Evolutionary conservation across 2,329 filamentous ascomycete genomes (phyloP).

Genomic region (Neofusicoccum kwambonambiense): DNA sequence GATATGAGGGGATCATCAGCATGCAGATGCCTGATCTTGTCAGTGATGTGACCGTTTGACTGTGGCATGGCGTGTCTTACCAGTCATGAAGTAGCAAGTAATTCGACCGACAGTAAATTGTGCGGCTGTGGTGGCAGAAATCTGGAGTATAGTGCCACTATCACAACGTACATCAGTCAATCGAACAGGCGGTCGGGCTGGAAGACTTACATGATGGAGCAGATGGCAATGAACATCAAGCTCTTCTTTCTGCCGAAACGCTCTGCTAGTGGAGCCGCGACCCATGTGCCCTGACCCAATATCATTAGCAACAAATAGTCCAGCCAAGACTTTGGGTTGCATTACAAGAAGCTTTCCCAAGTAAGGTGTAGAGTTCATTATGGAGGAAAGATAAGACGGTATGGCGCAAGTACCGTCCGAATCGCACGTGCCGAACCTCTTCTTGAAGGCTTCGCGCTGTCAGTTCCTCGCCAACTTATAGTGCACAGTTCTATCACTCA

Average conservation of each 20-base stretch:
- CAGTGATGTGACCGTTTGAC: not conserved
- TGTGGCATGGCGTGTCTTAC: not conserved
- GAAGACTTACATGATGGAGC: conserved; percentile 3
- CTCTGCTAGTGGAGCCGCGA: conserved; percentile 8
- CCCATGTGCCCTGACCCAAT: conserved; percentile 6
- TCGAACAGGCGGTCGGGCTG: not conserved
- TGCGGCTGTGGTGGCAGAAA: conserved; percentile 3
- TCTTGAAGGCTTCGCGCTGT: not conserved
- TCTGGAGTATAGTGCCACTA: conserved; percentile 8
- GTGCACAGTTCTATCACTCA: not conserved
- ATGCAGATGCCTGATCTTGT: conserved; percentile 1
- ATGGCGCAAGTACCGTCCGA: conserved; percentile 2
- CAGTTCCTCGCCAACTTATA: not conserved
- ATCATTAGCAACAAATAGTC: not conserved
- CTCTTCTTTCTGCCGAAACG: conserved; percentile 15
- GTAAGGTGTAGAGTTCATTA: conserved; percentile 16
- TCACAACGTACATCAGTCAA: not conserved
- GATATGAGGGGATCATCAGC: conserved; percentile 14
- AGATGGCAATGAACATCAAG: conserved; percentile 6
- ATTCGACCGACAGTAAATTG: conserved; percentile 11
- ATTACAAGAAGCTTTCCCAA: conserved; percentile 9
- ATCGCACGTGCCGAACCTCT: conserved; percentile 4
- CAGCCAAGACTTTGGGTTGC: not conserved
- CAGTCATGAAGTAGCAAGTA: conserved; percentile 13
- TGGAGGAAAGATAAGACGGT: conserved; percentile 5